Evolutionary conservation across 768 basidiomycete genomes (phyloP).

Genomic region (Punctularia strigosozonata): DNA sequence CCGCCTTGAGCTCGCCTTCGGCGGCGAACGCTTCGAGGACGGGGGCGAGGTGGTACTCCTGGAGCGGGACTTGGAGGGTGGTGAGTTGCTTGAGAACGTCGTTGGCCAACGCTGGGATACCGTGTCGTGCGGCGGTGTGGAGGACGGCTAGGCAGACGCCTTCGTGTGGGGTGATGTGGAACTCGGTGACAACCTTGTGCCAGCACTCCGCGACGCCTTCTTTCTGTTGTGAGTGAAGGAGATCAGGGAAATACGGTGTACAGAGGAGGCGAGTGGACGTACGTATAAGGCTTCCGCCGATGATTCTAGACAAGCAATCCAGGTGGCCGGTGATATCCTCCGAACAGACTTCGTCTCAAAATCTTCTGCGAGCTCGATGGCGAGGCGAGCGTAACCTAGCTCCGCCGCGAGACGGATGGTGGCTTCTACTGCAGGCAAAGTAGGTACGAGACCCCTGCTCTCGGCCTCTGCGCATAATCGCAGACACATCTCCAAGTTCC

Average conservation of each 20-base stretch:
- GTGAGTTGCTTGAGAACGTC: constrained; percentile 52
- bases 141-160: constrained; percentile 62
- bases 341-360: constrained; percentile 48
- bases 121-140: constrained; percentile 61
- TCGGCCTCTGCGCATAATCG: constrained; percentile 16
- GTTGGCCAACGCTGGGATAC: constrained; percentile 56
- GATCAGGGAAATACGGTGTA: neutral
- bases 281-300: constrained; percentile 63
- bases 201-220: constrained; percentile 59
- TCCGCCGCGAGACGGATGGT: constrained; percentile 44
- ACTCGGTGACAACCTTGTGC: constrained; percentile 40
- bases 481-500: neutral
- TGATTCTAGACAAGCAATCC: constrained; percentile 56
- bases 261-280: constrained; percentile 19
- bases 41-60: constrained; percentile 70
- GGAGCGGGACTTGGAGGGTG: constrained; percentile 30
- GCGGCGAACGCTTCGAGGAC: constrained; percentile 64
- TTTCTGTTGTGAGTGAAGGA: constrained; percentile 26
- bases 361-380: constrained; percentile 53
- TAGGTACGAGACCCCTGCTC: constrained; percentile 34
- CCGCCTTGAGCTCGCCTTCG: constrained; percentile 45
- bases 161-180: constrained; percentile 56
- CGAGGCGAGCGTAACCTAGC: constrained; percentile 47
- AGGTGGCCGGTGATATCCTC: constrained; percentile 38
- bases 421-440: constrained; percentile 33